Evolutionary conservation across 257 asterid genomes (phyloP).

Genomic region (Primulina tabacum): DNA sequence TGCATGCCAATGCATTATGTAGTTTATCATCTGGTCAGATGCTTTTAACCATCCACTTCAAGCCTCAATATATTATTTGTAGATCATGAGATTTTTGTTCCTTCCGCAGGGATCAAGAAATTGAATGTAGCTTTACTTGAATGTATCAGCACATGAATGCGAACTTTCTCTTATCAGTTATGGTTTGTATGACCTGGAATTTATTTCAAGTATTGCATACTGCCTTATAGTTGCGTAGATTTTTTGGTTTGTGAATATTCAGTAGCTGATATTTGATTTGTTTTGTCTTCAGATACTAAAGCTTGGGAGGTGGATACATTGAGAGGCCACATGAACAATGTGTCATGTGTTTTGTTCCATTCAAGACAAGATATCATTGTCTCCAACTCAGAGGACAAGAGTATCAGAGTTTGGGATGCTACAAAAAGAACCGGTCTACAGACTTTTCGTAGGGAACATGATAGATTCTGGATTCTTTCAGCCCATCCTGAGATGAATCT

Average conservation of each 20-base stretch:
- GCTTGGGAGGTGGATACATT: slow-evolving; percentile 99
- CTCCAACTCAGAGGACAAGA: slow-evolving; percentile 96
- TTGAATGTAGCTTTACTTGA: not conserved
- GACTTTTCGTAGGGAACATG: slow-evolving; percentile 98
- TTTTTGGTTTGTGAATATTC: not conserved
- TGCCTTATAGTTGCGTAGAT: slow-evolving; percentile 2
- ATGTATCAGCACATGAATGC: not conserved
- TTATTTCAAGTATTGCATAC: slow-evolving; percentile 1
- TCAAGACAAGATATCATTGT: slow-evolving; percentile 89
- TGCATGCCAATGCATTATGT: slow-evolving; percentile 12
- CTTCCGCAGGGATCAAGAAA: not conserved
- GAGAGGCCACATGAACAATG: slow-evolving; percentile 99
- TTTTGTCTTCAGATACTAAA: slow-evolving; percentile 67
- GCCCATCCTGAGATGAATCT: slow-evolving; percentile 99
- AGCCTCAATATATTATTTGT: not conserved
- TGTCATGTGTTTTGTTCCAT: slow-evolving; percentile 86
- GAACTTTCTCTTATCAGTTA: not conserved
- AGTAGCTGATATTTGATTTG: slow-evolving; percentile 7
- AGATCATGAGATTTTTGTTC: not conserved
- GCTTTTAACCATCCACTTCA: not conserved
- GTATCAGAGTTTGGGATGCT: slow-evolving; percentile 98
- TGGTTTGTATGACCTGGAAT: not conserved
- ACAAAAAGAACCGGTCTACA: slow-evolving; percentile 96
- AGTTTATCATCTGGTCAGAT: not conserved
- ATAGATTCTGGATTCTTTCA: slow-evolving; percentile 94